Evolutionary conservation across 129 eudicot genomes (phyloP), one percentile per base, ranked within the genome.

Genomic region (Flaveria linearis): DNA sequence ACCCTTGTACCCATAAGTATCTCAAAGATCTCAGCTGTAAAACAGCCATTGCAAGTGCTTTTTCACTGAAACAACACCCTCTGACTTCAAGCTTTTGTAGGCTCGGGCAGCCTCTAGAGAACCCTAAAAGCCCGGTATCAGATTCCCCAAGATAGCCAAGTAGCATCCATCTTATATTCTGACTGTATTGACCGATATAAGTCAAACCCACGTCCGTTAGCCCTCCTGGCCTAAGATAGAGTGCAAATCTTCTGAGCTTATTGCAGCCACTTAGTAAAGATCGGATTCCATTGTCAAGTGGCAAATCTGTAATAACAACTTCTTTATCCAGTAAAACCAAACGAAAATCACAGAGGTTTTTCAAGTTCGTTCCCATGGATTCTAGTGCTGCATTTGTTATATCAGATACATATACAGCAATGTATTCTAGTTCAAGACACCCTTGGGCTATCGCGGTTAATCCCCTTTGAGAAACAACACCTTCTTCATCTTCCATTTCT

Each of bases 1-100:
- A 90, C 7, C 96, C 97, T 74, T 93, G 96, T n/a, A 93, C 98
- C 98, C 98, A 93, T 76, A 93, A 65, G 79, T 93, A 93, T 81
- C 94, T 88, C 25, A 93, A 41, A 46, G 97, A 85, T 58, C 62
- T 75, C 84, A 93, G 50, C 74, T 87, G 88, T 81, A 82, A 45
- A 15, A 79, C 92, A 10, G 96, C 92, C 66, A 49, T 55, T 13
- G 97, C 98, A 68, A 93, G 72, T 14, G 97, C 98, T 12, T 52
- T 79, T 80, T 93, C 98, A 57, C 92, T 90, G 68, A 93, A 93
- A 55, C 85, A 80, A 46, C 96, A 90, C 1, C 90, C 97, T 76
- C 96, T 82, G 75, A 93, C 74, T 79, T 93, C 97, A 10, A 93
- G 86, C 80, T 87, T 93, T 39, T 85, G 91, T 69, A 90, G 62